Evolutionary conservation across 2,329 filamentous ascomycete species (phyloP).

Genomic region (Botrytis pseudocinerea): DNA sequence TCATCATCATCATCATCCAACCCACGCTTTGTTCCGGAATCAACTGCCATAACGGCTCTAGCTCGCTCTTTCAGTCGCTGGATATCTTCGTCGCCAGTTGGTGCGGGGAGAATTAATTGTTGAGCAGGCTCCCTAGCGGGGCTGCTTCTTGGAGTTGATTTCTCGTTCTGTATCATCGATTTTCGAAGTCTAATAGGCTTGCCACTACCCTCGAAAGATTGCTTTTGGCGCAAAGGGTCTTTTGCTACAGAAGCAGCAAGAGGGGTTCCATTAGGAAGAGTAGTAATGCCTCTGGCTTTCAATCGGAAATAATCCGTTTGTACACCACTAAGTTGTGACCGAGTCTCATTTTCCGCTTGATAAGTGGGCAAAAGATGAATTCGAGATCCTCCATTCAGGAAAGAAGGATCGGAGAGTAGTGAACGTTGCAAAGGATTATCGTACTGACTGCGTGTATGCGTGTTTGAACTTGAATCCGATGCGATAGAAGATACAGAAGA

Average conservation of each 20-base stretch:
- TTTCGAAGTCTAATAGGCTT: slow-evolving; percentile 30
- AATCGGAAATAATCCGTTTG: slow-evolving; percentile 43
- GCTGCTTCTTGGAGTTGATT: slow-evolving; percentile 32
- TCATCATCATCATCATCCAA: slow-evolving; percentile 35
- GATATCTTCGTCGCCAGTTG: slow-evolving; percentile 29
- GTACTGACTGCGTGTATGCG: slow-evolving; percentile 32
- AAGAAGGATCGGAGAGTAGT: slow-evolving; percentile 39
- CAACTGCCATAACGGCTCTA: slow-evolving; percentile 30
- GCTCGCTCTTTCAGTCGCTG: slow-evolving; percentile 35
- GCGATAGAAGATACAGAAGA: slow-evolving; percentile 27
- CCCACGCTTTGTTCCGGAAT: slow-evolving; percentile 27
- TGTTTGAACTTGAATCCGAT: slow-evolving; percentile 28
- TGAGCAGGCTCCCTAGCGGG: slow-evolving; percentile 27
- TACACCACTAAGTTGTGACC: slow-evolving; percentile 38
- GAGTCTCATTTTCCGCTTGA: slow-evolving; percentile 30
- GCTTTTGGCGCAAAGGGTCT: slow-evolving; percentile 32
- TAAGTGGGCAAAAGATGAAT: slow-evolving; percentile 37
- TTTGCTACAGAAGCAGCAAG: slow-evolving; percentile 38
- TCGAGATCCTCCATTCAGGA: slow-evolving; percentile 38
- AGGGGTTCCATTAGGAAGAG: slow-evolving; percentile 37
- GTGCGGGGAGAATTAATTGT: slow-evolving; percentile 11
- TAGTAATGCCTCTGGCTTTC: slow-evolving; percentile 41
- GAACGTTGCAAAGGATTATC: slow-evolving; percentile 37
- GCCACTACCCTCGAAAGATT: slow-evolving; percentile 34
- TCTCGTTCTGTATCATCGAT: slow-evolving; percentile 14